Evolutionary conservation across 1,139 yeast genomes (phyloP), one percentile per base, ranked within the genome.

Genomic region (Taphrina communis): DNA sequence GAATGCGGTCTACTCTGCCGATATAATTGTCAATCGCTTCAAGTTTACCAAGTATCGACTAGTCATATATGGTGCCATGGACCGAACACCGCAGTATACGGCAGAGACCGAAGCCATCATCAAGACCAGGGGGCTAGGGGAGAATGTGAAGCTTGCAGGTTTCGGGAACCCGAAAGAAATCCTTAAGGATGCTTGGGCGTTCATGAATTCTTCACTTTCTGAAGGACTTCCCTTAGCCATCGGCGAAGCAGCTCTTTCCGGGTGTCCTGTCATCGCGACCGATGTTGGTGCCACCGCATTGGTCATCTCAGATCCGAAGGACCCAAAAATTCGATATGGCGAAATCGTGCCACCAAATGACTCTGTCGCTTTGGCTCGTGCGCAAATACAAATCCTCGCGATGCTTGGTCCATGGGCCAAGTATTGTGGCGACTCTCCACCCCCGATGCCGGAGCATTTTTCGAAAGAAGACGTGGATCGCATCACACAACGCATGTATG

Each of bases 231-330:
- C 62, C 1, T 41, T 58, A 17, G 62, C 62, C 11, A 58, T 58
- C 3, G 62, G 62, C 11, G 62, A 58, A 36, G 62, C 62, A 14
- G 62, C 62, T 21, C 35, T 58, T n/a, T 58, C 62, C 11, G 62
- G 62, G 11, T 58, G 62, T 31, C 62, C 62, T 1, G 62, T 58
- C 9, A 58, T 58, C n/a, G 62, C 62, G 11, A 58, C 62, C 3
- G 62, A 58, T 14, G 62, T 58, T 14, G 62, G 62, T 14, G 62
- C 62, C 31, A 58, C 62, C 1, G 62, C 52, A 8, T 44, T 58
- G 53, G 62, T 58, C 25, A 58, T 58, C 42, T 58, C 62, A 44
- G 62, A 58, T 58, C 62, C 62, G 9, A 58, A 58, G 46, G 53
- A 58, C 17, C 62, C 62, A 17, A 58, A 58, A n/a, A 58, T 58